A percentile compares a stretch with the other conserved stretches of the same genome.
Conservation (phyloP, 306 rosid species). For the Clitoria ternatea region DNA sequence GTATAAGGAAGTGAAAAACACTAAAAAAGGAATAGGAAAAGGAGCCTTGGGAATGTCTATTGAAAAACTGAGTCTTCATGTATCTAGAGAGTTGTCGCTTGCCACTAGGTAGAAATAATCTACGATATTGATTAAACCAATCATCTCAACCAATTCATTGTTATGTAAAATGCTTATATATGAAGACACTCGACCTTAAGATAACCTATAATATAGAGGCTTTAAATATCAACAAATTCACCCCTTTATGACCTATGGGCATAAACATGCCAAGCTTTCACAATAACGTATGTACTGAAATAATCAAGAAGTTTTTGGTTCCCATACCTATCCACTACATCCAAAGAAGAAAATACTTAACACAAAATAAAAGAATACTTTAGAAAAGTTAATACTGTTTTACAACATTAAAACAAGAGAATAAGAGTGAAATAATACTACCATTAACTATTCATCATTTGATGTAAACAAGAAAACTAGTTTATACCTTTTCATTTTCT, state of each 20-base stretch:
- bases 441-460: neutral
- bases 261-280: conserved; percentile 62
- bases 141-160: conserved; percentile 56
- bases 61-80: conserved; percentile 60
- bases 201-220: conserved; percentile 70
- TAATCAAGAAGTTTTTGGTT: conserved; percentile 64
- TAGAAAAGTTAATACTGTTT: neutral
- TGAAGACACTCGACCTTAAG: conserved; percentile 66
- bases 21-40: too few species aligned
- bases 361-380: neutral
- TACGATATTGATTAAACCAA: conserved; percentile 40
- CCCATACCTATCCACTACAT: conserved; percentile 68
- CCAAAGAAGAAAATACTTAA: neutral
- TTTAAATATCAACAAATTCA: conserved; percentile 70
- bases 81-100: conserved; percentile 65
- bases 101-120: conserved; percentile 47
- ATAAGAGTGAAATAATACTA: neutral
- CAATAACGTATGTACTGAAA: conserved; percentile 45
- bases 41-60: conserved; percentile 68
- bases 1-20: too few species aligned
- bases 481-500: conserved; percentile 59
- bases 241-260: conserved; percentile 80
- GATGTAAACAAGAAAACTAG: neutral
- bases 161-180: conserved; percentile 52
- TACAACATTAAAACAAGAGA: neutral